Evolutionary conservation across 1,284 basidiomycete species (phyloP).

Genomic region (Anthracocystis walkeri): DNA sequence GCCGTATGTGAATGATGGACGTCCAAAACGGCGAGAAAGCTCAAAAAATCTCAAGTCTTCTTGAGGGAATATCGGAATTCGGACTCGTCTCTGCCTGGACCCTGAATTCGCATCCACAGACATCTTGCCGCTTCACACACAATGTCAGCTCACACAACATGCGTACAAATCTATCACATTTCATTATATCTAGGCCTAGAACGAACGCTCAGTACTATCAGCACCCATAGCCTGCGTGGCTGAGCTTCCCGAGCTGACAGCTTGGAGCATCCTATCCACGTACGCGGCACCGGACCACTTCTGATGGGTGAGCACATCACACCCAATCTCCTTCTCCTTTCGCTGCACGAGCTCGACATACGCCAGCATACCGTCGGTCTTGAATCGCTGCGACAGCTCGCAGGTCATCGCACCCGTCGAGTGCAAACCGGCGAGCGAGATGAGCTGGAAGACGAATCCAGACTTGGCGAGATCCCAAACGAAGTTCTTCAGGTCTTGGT

Average conservation of each 20-base stretch:
- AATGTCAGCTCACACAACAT: neutral
- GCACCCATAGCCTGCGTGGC: slow-evolving; percentile 66
- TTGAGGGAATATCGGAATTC: slow-evolving; percentile 17
- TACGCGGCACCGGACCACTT: slow-evolving; percentile 67
- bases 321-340: slow-evolving; percentile 67
- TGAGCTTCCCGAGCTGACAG: slow-evolving; percentile 62
- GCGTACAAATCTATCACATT: neutral
- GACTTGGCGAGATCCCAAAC: slow-evolving; percentile 66
- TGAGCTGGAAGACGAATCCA: slow-evolving; percentile 69
- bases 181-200: slow-evolving; percentile 25
- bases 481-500: slow-evolving; percentile 71
- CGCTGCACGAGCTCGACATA: slow-evolving; percentile 67
- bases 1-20: neutral
- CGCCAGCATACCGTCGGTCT: slow-evolving; percentile 72
- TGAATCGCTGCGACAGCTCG: slow-evolving; percentile 73
- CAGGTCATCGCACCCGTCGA: slow-evolving; percentile 60
- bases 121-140: neutral
- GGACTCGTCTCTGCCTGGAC: neutral
- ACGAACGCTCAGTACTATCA: slow-evolving; percentile 58
- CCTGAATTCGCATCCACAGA: neutral
- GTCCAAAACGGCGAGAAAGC: slow-evolving; percentile 4
- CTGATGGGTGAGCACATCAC: slow-evolving; percentile 68
- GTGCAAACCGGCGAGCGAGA: slow-evolving; percentile 68
- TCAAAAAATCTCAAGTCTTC: slow-evolving; percentile 21
- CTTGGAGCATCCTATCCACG: slow-evolving; percentile 66